Percentiles rank a stretch among this genome's conserved stretches.
phyloP scores from a whole-genome alignment of 2,329 filamentous ascomycete genomes.

The Colletotrichum navitas region DNA sequence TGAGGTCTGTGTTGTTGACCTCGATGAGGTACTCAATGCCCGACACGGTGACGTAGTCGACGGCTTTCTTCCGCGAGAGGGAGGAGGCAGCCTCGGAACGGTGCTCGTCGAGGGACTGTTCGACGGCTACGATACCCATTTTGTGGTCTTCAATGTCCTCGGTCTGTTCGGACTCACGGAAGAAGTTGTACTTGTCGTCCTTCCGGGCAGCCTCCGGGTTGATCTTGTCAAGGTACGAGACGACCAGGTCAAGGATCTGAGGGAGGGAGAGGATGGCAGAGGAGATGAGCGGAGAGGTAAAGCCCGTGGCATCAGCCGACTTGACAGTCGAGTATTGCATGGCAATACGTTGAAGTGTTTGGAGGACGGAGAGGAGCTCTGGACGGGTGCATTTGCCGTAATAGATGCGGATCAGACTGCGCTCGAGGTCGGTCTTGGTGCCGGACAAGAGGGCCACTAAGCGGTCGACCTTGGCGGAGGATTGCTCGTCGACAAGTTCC shows the following conservation, averaged over 20 bases:
- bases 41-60: conserved; percentile 85
- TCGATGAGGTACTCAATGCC: conserved; percentile 97
- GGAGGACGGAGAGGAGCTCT: conserved; percentile 86
- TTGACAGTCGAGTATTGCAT: conserved; percentile 80
- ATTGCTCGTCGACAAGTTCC: conserved; percentile 80
- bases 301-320: conserved; percentile 75
- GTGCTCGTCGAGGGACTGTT: conserved; percentile 88
- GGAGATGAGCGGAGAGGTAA: conserved; percentile 76
- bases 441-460: conserved; percentile 78
- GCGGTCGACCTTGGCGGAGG: conserved; percentile 77
- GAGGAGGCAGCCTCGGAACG: conserved; percentile 77
- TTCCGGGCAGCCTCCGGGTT: conserved; percentile 84
- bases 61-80: conserved; percentile 75
- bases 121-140: conserved; percentile 89
- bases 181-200: conserved; percentile 96
- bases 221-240: conserved; percentile 84
- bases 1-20: conserved; percentile 84
- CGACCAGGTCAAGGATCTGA: conserved; percentile 78
- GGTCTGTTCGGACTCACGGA: conserved; percentile 87
- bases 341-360: conserved; percentile 85
- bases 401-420: conserved; percentile 94
- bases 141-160: conserved; percentile 92
- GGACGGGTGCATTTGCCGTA: conserved; percentile 95
- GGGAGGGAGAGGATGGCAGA: conserved; percentile 82
- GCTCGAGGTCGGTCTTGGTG: conserved; percentile 87